These are phyloP conservation scores for Letharia lupina DNA, from an alignment of 495 filamentous ascomycete genomes.

Conservation along the genomic window DNA sequence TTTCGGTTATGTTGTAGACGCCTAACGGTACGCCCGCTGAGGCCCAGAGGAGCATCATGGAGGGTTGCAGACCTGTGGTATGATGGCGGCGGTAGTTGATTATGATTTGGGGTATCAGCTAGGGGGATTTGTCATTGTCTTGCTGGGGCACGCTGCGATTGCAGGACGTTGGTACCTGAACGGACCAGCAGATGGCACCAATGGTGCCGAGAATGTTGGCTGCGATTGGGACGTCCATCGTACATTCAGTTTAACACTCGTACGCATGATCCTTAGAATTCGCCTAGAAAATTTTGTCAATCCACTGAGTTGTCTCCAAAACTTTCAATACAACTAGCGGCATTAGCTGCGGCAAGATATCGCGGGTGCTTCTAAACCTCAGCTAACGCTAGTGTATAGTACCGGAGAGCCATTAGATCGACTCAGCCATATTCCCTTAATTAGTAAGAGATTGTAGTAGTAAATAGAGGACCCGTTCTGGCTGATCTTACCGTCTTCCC, in stretches of 20 bases:
- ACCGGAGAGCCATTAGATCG: too few relatives aligned
- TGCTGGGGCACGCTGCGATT: background rate
- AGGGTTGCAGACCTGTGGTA: constrained; percentile 49
- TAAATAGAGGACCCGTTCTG: too few relatives aligned
- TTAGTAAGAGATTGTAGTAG: too few relatives aligned
- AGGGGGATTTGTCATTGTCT: background rate
- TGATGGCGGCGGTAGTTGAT: constrained; percentile 55
- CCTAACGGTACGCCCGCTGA: constrained; percentile 55
- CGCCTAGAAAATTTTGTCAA: background rate
- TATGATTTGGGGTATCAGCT: constrained; percentile 55
- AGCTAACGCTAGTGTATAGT: too few relatives aligned
- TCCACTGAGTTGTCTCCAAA: background rate
- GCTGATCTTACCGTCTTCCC: too few relatives aligned
- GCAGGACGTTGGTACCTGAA: constrained; percentile 29
- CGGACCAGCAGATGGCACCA: constrained; percentile 42
- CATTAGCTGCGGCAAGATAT: constrained; percentile 7
- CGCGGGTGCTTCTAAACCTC: too few relatives aligned
- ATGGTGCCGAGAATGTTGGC: constrained; percentile 18
- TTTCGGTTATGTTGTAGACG: constrained; percentile 54
- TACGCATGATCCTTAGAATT: background rate
- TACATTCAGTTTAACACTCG: background rate
- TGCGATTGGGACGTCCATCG: constrained; percentile 15
- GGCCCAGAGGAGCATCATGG: constrained; percentile 64
- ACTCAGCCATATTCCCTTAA: too few relatives aligned
- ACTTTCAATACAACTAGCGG: background rate